Evolutionary conservation across 108 stramenopile genomes (phyloP).

Genomic region (Ochromonas danica): DNA sequence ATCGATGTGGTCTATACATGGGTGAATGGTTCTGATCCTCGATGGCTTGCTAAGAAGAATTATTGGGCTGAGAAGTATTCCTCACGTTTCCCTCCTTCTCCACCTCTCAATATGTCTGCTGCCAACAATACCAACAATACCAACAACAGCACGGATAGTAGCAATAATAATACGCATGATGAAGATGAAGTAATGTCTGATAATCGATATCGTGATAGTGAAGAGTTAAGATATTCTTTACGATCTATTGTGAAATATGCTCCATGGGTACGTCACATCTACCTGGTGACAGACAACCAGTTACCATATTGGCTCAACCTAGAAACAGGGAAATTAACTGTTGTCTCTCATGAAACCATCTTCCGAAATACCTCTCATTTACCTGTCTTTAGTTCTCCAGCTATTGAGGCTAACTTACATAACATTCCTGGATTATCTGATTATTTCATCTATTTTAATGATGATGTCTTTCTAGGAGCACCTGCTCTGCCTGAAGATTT

Average conservation of each 20-base stretch:
- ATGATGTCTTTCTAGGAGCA: conserved; percentile 58
- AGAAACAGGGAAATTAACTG: conserved; percentile 26
- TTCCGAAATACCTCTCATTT: conserved; percentile 42
- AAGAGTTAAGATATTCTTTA: conserved; percentile 60
- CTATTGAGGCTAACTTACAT: conserved; percentile 57
- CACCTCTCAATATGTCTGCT: background rate
- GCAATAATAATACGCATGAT: background rate
- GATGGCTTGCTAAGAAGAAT: conserved; percentile 49
- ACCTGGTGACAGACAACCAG: conserved; percentile 60
- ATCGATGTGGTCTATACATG: conserved; percentile 66
- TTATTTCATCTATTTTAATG: conserved; percentile 61
- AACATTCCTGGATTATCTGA: conserved; percentile 46
- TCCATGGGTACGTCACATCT: conserved; percentile 58
- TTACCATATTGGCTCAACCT: conserved; percentile 53
- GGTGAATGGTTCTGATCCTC: conserved; percentile 65
- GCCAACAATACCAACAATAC: background rate
- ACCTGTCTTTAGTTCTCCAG: conserved; percentile 51
- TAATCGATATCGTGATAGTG: conserved; percentile 51
- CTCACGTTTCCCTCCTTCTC: background rate
- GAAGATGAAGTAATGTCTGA: conserved; percentile 29
- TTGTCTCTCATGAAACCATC: conserved; percentile 52
- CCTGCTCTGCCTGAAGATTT: conserved; percentile 53
- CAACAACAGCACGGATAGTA: background rate
- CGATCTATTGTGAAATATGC: conserved; percentile 60
- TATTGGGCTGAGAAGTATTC: background rate